A percentile compares a stretch with the other conserved stretches of the same genome.
Conservation (phyloP, 257 asterid genomes). For the Dorcoceras hygrometricum region DNA sequence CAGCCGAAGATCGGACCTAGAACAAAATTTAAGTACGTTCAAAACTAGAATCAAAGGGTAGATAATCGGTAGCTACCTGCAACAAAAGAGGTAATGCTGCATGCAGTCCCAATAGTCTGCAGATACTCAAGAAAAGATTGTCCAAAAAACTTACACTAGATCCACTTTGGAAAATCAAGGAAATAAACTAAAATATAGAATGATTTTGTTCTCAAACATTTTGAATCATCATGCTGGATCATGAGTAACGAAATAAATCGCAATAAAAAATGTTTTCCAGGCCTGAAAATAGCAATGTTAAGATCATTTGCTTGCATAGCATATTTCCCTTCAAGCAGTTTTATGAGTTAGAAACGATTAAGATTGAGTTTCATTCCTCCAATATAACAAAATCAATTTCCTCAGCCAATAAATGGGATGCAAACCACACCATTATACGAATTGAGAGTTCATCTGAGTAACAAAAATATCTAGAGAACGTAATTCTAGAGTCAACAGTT, state of each 20-base stretch:
- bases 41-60: background rate
- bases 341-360: background rate
- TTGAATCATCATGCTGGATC: constrained; percentile 12
- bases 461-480: background rate
- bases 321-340: constrained; percentile 1
- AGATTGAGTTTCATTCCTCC: constrained; percentile 8
- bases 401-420: background rate
- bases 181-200: constrained; percentile 1
- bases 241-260: constrained; percentile 7
- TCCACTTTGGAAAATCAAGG: background rate
- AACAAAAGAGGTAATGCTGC: background rate
- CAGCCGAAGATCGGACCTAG: constrained; percentile 95
- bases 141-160: background rate
- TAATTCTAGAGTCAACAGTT: background rate
- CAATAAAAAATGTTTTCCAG: background rate
- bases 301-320: background rate
- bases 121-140: background rate
- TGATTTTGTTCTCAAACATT: background rate
- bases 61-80: background rate
- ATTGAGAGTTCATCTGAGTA: background rate
- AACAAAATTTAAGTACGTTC: constrained; percentile 20
- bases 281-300: background rate
- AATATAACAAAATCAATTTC: background rate
- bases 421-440: background rate
- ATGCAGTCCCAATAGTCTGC: constrained; percentile 7